These are phyloP conservation scores for Arthrobotrys conoides DNA, from an alignment of 2,329 filamentous ascomycete species.

Conservation along the genomic window DNA sequence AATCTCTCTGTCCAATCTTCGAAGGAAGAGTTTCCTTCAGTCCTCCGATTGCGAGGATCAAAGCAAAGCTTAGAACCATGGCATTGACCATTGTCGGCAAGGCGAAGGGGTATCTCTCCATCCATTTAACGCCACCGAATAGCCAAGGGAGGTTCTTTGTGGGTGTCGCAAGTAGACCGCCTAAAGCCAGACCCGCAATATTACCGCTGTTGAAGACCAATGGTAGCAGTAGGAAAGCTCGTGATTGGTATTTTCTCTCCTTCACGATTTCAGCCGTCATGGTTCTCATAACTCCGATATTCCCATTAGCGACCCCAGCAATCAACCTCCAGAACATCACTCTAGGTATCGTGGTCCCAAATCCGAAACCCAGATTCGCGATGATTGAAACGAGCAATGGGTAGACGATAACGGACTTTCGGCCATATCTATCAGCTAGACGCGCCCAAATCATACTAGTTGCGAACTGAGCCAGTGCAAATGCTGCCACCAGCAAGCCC, in stretches of 20 bases:
- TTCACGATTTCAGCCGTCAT: slow-evolving; percentile 81
- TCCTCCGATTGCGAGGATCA: slow-evolving; percentile 46
- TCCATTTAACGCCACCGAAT: slow-evolving; percentile 70
- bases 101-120: slow-evolving; percentile 71
- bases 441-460: slow-evolving; percentile 88
- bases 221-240: slow-evolving; percentile 69
- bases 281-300: slow-evolving; percentile 81
- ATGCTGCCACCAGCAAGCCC: slow-evolving; percentile 83
- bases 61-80: slow-evolving; percentile 31
- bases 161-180: slow-evolving; percentile 69
- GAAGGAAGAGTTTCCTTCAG: slow-evolving; percentile 49
- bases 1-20: slow-evolving; percentile 36
- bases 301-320: slow-evolving; percentile 79
- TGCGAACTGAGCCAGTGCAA: slow-evolving; percentile 84
- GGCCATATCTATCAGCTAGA: slow-evolving; percentile 76
- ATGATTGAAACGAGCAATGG: slow-evolving; percentile 79
- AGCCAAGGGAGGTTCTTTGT: slow-evolving; percentile 67
- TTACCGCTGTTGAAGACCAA: slow-evolving; percentile 80
- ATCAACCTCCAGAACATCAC: slow-evolving; percentile 77
- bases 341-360: slow-evolving; percentile 75
- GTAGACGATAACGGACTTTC: slow-evolving; percentile 83
- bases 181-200: slow-evolving; percentile 73
- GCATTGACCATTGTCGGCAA: slow-evolving; percentile 72
- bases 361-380: slow-evolving; percentile 79
- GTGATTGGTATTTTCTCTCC: slow-evolving; percentile 75